Evolutionary conservation across 2,329 filamentous ascomycete genomes (phyloP), one percentile per base, ranked within the genome.

Genomic region (Pyrenophora teres): DNA sequence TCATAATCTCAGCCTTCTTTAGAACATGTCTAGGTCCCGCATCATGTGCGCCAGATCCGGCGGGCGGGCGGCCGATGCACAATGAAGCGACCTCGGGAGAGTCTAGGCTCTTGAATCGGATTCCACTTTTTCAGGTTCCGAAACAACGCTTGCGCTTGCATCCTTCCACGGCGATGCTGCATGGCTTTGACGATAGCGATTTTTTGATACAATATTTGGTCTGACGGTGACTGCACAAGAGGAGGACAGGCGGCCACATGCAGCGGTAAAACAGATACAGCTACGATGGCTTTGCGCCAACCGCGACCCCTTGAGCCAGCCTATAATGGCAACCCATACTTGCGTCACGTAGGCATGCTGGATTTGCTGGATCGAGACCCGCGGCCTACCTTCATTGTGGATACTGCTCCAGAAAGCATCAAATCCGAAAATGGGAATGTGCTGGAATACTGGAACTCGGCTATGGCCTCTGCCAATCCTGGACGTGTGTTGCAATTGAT

Each of bases 361-460:
- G 53, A 63, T 21, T 50, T 67, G 18, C 49, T 68, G n/a, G 52
- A 62, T 21, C 33, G 46, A 42, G 63, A 68, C 25, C 50, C 59
- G 2, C 57, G 59, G 19, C 63, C 65, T 35, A 59, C 59, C 4
- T 61, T 64, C 23, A 21, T 65, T 13, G 16, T 62, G 23, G 54
- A 64, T 37, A 36, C 47, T 4, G 45, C 50, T 15, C 27, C 44
- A 31, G 32, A 35, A 32, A 6, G 43, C n/a, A 12, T 40, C 2
- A 15, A 39, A 2, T 15, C 37, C 9, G 25, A 30, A 5, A 40
- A 47, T 15, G 38, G 21, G 21, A 23, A 36, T 15, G 25, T 39
- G 16, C 45, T 56, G 9, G 54, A 60, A 27, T 67, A 63, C 46
- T 53, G 55, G 41, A 70, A 69, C 40, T 21, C 52, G 16, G 66